A percentile compares a stretch with the other conserved stretches of the same genome.
phyloP scores from a whole-genome alignment of 768 basidiomycete species.

The Amanita rubescens region DNA sequence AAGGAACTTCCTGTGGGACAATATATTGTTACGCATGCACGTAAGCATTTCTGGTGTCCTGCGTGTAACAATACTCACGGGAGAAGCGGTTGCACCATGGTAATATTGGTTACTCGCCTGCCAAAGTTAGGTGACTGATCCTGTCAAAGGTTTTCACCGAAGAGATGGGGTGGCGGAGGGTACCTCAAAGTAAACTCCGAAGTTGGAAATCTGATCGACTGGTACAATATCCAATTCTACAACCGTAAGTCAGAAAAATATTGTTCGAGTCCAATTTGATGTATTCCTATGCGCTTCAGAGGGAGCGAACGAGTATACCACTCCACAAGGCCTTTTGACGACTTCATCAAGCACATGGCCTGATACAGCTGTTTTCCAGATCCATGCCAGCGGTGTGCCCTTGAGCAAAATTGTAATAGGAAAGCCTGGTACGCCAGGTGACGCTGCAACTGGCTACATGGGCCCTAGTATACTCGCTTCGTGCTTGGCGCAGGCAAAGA shows the following conservation, averaged over 20 bases:
- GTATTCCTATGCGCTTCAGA: conserved; percentile 23
- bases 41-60: conserved; percentile 22
- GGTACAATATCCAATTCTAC: conserved; percentile 46
- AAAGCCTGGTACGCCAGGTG: conserved; percentile 40
- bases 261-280: neutral
- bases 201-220: conserved; percentile 57
- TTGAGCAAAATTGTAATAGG: conserved; percentile 58
- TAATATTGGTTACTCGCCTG: neutral
- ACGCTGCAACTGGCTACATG: conserved; percentile 49
- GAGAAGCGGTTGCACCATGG: conserved; percentile 1
- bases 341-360: conserved; percentile 48
- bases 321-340: conserved; percentile 44
- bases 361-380: conserved; percentile 40
- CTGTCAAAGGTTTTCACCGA: conserved; percentile 33
- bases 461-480: conserved; percentile 36
- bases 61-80: neutral
- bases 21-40: conserved; percentile 50
- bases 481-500: conserved; percentile 46
- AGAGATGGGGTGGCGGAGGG: conserved; percentile 39
- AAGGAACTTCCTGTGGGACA: conserved; percentile 37
- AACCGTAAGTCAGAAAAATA: conserved; percentile 23
- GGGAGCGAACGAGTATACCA: conserved; percentile 45
- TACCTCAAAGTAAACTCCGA: conserved; percentile 46
- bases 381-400: conserved; percentile 40
- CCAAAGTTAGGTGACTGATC: neutral